phyloP scores from a whole-genome alignment of 2,329 filamentous ascomycete species.

The Cladosporium sp. region DNA sequence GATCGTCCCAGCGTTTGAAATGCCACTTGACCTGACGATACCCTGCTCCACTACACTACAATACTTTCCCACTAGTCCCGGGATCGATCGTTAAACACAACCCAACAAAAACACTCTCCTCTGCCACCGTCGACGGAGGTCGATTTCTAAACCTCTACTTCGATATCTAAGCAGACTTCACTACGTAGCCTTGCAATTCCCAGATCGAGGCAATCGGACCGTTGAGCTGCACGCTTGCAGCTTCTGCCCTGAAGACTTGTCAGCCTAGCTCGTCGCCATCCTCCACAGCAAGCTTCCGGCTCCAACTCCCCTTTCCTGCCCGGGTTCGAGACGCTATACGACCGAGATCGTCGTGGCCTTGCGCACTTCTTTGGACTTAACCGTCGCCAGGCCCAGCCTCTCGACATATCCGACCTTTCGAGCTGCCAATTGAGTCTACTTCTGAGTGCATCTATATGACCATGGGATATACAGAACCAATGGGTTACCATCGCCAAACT shows the following conservation, averaged over 20 bases:
- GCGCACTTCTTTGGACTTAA: not conserved
- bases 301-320: constrained; percentile 3
- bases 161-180: not conserved
- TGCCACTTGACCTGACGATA: constrained; percentile 8
- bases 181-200: not conserved
- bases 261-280: constrained; percentile 9
- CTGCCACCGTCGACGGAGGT: not conserved
- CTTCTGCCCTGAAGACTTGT: constrained; percentile 17
- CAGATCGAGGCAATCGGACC: not conserved
- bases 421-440: not conserved
- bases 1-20: constrained; percentile 16
- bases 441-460: not conserved
- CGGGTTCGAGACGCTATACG: constrained; percentile 1
- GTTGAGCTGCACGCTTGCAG: constrained; percentile 13
- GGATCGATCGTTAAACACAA: constrained; percentile 11
- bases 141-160: not conserved
- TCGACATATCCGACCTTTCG: not conserved
- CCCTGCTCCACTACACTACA: constrained; percentile 11
- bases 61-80: not conserved
- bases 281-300: constrained; percentile 7
- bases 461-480: constrained; percentile 18
- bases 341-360: not conserved
- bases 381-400: not conserved
- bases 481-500: constrained; percentile 11
- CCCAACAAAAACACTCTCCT: not conserved